Evolutionary conservation across 2,329 filamentous ascomycete species (phyloP), one percentile per base, ranked within the genome.

Genomic region (Aspergillus transmontanensis): DNA sequence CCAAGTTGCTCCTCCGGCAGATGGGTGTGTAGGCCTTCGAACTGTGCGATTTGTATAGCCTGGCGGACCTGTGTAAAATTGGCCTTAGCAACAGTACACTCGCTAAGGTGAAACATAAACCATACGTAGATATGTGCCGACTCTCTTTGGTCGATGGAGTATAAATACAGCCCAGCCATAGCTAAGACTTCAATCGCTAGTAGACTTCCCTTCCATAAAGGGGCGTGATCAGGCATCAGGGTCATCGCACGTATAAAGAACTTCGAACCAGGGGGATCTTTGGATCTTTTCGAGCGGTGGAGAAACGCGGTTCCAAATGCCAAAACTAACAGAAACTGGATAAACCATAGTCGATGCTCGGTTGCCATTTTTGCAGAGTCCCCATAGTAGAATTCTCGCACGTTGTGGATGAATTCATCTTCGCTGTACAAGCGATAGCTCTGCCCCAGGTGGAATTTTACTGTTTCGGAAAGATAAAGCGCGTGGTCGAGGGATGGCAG

Each of bases 81-180:
- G 3, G 2, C 6, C 2, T 41, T 6, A 41, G 39, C 1, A 19
- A 41, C 16, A 41, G 19, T 2, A 0, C 6, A n/a, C 16, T 41
- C 7, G 6, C 1, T 0, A 1, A n/a, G 6, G 14, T 1, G 6
- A 19, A n/a, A 4, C 3, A 6, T 41, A 9, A n/a, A 9, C 16
- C 39, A 10, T 41, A 41, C 39, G 6, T 41, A 41, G 7, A 41
- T 41, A 41, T 41, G 39, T 19, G 39, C 39, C 2, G 39, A 41
- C 39, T 41, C 39, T n/a, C 39, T 19, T n/a, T 41, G 39, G 39
- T 41, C 39, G 7, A 41, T 41, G 1, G 39, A 41, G 19, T 41
- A 41, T n/a, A 41, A 4, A 41, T 41, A 41, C 6, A 41, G 16
- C 9, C 39, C 39, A 41, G 39, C 39, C 39, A 41, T n/a, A 2